A percentile compares a stretch with the other conserved stretches of the same genome.
Evolutionary conservation across 1,284 basidiomycete species (phyloP).

Genomic region (Heterobasidion irregulare): DNA sequence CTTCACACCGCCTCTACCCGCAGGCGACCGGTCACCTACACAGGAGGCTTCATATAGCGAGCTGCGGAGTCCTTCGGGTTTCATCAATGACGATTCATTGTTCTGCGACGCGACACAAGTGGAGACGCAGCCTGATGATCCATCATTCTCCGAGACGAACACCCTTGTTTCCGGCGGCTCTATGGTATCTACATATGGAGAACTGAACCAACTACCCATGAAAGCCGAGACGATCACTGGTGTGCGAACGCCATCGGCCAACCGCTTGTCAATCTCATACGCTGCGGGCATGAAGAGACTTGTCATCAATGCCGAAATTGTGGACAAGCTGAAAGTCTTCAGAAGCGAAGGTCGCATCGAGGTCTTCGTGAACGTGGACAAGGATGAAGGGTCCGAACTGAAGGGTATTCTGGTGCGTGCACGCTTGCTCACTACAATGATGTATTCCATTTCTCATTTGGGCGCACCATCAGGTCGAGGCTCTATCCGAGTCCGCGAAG

Average conservation of each 20-base stretch:
- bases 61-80: background rate
- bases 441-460: slow-evolving; percentile 6
- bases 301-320: slow-evolving; percentile 83
- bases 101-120: slow-evolving; percentile 8
- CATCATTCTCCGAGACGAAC: slow-evolving; percentile 8
- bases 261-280: slow-evolving; percentile 90
- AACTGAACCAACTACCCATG: slow-evolving; percentile 7
- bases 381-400: slow-evolving; percentile 45
- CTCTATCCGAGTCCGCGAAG: slow-evolving; percentile 61
- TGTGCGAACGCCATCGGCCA: slow-evolving; percentile 52
- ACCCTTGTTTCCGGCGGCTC: slow-evolving; percentile 8
- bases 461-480: slow-evolving; percentile 51
- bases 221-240: slow-evolving; percentile 14
- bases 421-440: slow-evolving; percentile 3
- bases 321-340: slow-evolving; percentile 75
- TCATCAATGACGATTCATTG: slow-evolving; percentile 2
- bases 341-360: slow-evolving; percentile 83
- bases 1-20: slow-evolving; percentile 6
- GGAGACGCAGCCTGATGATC: slow-evolving; percentile 10
- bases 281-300: slow-evolving; percentile 81
- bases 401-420: slow-evolving; percentile 67
- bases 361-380: slow-evolving; percentile 56
- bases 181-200: slow-evolving; percentile 10
- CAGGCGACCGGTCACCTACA: slow-evolving; percentile 6
- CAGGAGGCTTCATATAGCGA: slow-evolving; percentile 7